A percentile compares a stretch with the other conserved stretches of the same genome.
phyloP scores from a whole-genome alignment of 805 yeast genomes.

The Pichia manshurica region DNA sequence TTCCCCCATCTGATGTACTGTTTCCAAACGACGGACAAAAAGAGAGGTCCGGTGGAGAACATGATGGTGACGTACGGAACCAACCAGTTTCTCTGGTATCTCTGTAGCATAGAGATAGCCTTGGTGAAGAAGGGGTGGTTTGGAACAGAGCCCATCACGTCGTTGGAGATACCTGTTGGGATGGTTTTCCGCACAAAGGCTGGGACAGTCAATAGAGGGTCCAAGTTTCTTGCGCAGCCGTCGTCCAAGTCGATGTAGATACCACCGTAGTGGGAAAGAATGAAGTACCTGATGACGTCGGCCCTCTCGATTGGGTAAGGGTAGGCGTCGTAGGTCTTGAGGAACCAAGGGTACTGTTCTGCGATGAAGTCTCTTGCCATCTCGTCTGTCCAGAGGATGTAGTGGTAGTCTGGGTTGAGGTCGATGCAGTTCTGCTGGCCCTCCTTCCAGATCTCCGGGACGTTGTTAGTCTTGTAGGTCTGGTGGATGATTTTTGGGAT shows the following conservation, averaged over 20 bases:
- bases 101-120: constrained; percentile 57
- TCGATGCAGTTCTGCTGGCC: constrained; percentile 75
- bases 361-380: constrained; percentile 73
- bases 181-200: constrained; percentile 82
- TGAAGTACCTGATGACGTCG: constrained; percentile 85
- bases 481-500: constrained; percentile 93
- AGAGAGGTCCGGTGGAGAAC: constrained; percentile 90
- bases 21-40: constrained; percentile 81
- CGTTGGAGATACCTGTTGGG: constrained; percentile 90
- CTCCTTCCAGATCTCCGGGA: constrained; percentile 76
- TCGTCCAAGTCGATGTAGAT: constrained; percentile 87
- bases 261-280: constrained; percentile 80
- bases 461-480: constrained; percentile 72
- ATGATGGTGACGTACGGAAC: constrained; percentile 87
- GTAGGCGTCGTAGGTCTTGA: constrained; percentile 70
- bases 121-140: constrained; percentile 78
- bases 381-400: constrained; percentile 86
- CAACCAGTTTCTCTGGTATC: constrained; percentile 68
- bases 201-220: constrained; percentile 74
- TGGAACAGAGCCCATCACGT: constrained; percentile 87
- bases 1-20: constrained; percentile 78
- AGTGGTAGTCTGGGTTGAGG: constrained; percentile 81
- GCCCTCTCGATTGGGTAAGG: constrained; percentile 83
- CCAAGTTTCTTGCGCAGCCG: constrained; percentile 74
- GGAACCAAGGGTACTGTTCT: constrained; percentile 81